phyloP scores from a whole-genome alignment of 2,329 filamentous ascomycete genomes.

The Claviceps humidiphila region DNA sequence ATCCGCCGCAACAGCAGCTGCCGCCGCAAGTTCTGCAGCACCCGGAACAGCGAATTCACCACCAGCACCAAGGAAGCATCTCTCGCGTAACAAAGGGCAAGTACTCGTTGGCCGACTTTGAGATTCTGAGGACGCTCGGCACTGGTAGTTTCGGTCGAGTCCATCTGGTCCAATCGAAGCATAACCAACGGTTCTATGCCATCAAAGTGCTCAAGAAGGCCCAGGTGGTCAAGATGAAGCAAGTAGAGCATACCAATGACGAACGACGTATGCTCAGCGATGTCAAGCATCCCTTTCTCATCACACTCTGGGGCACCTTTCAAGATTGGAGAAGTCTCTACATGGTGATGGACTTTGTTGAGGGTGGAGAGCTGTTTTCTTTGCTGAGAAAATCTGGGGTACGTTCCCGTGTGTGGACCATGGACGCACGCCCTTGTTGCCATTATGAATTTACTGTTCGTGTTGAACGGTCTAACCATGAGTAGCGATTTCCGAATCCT shows the following conservation, averaged over 20 bases:
- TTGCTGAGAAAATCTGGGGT: constrained; percentile 85
- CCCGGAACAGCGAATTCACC: constrained; percentile 16
- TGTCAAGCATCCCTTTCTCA: constrained; percentile 94
- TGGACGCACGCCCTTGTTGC: neutral
- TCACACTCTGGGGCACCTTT: constrained; percentile 97
- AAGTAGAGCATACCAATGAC: constrained; percentile 98
- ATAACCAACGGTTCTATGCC: constrained; percentile 96
- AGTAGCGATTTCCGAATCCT: constrained; percentile 89
- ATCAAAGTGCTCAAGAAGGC: constrained; percentile 98
- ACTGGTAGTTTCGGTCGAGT: constrained; percentile 96
- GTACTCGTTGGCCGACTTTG: constrained; percentile 86
- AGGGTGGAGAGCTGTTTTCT: constrained; percentile 95
- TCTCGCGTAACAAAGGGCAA: constrained; percentile 81
- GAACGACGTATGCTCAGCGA: constrained; percentile 91
- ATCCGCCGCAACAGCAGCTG: constrained; percentile 12
- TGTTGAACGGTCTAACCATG: neutral
- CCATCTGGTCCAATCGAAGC: constrained; percentile 91
- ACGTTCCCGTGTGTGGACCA: constrained; percentile 19
- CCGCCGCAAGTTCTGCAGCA: constrained; percentile 10
- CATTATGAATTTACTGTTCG: neutral
- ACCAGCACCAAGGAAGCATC: constrained; percentile 21
- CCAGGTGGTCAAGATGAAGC: constrained; percentile 99
- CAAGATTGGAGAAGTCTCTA: constrained; percentile 92
- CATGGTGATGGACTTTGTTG: constrained; percentile 99
- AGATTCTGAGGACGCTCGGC: constrained; percentile 78